Conservation (phyloP, 1,284 basidiomycete genomes). For the Malassezia yamatoensis region DNA sequence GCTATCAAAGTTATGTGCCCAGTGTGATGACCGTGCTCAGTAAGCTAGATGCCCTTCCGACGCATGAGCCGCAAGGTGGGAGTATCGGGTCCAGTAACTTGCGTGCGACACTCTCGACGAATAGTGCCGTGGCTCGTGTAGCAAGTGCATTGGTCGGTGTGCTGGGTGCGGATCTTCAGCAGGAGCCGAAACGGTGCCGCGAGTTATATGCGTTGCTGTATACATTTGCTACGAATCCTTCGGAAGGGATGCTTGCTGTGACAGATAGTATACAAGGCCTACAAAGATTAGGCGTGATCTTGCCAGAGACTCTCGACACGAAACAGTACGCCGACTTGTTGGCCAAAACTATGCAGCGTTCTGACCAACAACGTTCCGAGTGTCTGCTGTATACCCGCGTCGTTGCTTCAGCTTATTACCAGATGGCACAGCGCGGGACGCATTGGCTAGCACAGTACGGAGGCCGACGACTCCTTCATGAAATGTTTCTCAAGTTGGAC, state of each 20-base stretch:
- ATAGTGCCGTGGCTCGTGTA: constrained; percentile 80
- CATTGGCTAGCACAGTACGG: constrained; percentile 81
- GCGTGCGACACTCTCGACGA: constrained; percentile 79
- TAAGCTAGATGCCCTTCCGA: constrained; percentile 78
- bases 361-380: constrained; percentile 59
- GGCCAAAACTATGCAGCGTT: constrained; percentile 47
- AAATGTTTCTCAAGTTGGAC: constrained; percentile 87
- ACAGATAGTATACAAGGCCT: constrained; percentile 82
- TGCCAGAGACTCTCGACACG: constrained; percentile 58
- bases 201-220: constrained; percentile 74
- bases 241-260: constrained; percentile 52
- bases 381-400: constrained; percentile 53
- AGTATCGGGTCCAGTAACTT: constrained; percentile 66
- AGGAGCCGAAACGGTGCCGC: constrained; percentile 64
- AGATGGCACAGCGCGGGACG: constrained; percentile 91
- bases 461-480: constrained; percentile 84
- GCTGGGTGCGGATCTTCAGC: constrained; percentile 88
- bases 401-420: constrained; percentile 88
- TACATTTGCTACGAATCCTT: constrained; percentile 65
- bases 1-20: constrained; percentile 78
- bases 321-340: constrained; percentile 32
- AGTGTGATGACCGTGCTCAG: constrained; percentile 82
- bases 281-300: constrained; percentile 93
- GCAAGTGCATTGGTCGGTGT: constrained; percentile 87
- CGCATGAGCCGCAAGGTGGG: constrained; percentile 89